These are phyloP conservation scores for Neurospora sp. DNA, from an alignment of 495 filamentous ascomycete genomes.

Conservation along the genomic window DNA sequence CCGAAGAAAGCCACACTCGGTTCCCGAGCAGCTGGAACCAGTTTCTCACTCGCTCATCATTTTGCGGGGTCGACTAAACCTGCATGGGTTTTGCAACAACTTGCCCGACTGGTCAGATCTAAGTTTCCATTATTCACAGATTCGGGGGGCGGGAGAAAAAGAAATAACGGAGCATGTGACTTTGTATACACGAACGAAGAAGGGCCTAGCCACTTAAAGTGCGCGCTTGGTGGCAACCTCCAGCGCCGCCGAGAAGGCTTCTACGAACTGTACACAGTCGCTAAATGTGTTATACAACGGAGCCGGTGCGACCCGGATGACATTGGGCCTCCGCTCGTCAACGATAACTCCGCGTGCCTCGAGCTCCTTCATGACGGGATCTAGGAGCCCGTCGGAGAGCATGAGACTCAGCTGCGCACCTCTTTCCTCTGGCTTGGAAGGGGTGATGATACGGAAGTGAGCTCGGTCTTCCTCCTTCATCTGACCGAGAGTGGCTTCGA, in stretches of 20 bases:
- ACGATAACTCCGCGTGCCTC: conserved; percentile 65
- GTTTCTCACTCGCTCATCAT: neutral
- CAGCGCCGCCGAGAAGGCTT: conserved; percentile 49
- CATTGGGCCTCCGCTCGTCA: conserved; percentile 84
- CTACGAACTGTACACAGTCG: conserved; percentile 70
- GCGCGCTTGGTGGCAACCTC: conserved; percentile 14
- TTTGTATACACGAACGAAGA: neutral
- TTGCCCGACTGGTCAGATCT: neutral
- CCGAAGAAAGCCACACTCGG: neutral
- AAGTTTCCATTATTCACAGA: neutral
- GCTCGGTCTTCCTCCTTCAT: conserved; percentile 31
- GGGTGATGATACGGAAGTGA: conserved; percentile 74
- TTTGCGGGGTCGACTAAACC: neutral
- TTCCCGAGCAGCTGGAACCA: neutral
- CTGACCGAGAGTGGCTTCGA: conserved; percentile 56
- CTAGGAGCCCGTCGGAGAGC: conserved; percentile 57
- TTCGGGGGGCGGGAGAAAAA: neutral
- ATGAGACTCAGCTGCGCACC: conserved; percentile 81
- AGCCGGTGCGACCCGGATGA: conserved; percentile 83
- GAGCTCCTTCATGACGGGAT: conserved; percentile 55
- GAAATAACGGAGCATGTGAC: neutral
- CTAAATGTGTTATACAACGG: conserved; percentile 79
- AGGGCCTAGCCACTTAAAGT: neutral
- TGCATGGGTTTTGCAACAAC: neutral
- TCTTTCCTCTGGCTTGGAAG: conserved; percentile 54